Evolutionary conservation across 768 basidiomycete species (phyloP).

Genomic region (Strobilomyces confusus): DNA sequence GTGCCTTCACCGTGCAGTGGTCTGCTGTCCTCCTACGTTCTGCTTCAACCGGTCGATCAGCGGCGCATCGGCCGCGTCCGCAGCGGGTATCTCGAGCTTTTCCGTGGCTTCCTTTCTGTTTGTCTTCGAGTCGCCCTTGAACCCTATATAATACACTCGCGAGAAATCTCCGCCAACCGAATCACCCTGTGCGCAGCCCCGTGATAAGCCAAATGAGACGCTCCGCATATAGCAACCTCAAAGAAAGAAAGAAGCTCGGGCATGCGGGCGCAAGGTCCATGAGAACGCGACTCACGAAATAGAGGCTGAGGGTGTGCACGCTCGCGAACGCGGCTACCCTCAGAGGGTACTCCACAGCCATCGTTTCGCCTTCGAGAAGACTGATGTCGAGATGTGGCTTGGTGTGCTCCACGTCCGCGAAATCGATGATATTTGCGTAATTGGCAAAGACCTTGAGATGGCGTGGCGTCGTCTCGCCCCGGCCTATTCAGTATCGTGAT

Average conservation of each 20-base stretch:
- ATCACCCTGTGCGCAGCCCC: conserved; percentile 46
- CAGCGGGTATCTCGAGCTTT: conserved; percentile 74
- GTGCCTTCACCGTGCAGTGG: conserved; percentile 47
- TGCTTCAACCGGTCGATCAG: conserved; percentile 57
- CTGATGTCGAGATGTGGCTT: conserved; percentile 70
- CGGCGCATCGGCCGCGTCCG: conserved; percentile 70
- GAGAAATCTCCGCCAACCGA: conserved; percentile 61
- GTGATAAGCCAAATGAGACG: conserved; percentile 13
- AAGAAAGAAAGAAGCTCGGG: conserved; percentile 12
- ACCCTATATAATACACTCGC: conserved; percentile 76
- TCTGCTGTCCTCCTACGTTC: conserved; percentile 56
- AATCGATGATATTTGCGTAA: conserved; percentile 70
- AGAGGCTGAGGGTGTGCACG: conserved; percentile 67
- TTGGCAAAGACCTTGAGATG: conserved; percentile 75
- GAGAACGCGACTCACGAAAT: conserved; percentile 59
- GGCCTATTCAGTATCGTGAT: conserved; percentile 39
- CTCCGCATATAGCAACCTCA: conserved; percentile 23
- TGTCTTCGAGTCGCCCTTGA: conserved; percentile 67
- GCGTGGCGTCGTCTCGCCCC: conserved; percentile 74
- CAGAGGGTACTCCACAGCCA: conserved; percentile 73
- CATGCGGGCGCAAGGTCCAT: conserved; percentile 7
- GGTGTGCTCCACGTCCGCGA: conserved; percentile 63
- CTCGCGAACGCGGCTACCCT: conserved; percentile 73
- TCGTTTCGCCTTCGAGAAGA: conserved; percentile 65
- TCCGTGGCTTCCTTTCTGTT: conserved; percentile 54